These are phyloP conservation scores for Protoeuglena noctilucae DNA, from an alignment of 139 green algal species.

Conservation along the genomic window DNA sequence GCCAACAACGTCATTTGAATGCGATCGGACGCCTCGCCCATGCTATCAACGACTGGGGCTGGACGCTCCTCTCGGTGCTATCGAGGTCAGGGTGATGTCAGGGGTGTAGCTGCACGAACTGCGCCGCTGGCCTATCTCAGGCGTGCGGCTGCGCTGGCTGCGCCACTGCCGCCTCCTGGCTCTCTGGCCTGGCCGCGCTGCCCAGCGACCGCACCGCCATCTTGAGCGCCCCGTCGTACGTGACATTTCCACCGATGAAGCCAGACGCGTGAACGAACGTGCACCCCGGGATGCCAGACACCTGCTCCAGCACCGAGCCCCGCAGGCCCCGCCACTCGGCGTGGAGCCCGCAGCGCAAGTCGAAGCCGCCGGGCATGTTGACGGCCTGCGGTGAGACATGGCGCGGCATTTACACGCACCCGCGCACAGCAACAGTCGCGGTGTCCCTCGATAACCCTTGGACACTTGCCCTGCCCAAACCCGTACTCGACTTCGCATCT, in stretches of 20 bases:
- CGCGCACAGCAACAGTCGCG: not conserved
- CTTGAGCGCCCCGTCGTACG: constrained; percentile 46
- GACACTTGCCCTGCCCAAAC: not conserved
- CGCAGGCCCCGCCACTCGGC: constrained; percentile 69
- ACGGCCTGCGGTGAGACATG: not conserved
- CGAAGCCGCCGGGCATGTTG: constrained; percentile 57
- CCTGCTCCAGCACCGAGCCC: constrained; percentile 55
- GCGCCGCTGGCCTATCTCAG: no score
- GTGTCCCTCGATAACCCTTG: not conserved
- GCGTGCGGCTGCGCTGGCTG: no score
- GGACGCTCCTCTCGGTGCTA: no score
- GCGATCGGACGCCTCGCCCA: no score
- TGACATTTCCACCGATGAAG: constrained; percentile 85
- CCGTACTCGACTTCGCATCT: not conserved
- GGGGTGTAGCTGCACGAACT: no score
- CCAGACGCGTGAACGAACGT: constrained; percentile 81
- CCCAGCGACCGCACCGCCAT: constrained; percentile 46
- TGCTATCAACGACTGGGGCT: no score
- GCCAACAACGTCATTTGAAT: no score
- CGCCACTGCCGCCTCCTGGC: no score
- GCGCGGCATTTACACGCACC: not conserved
- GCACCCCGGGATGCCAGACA: constrained; percentile 50
- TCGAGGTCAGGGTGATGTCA: no score
- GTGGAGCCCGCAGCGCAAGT: constrained; percentile 65
- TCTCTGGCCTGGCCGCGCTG: no score